Conservation (phyloP, 306 rosid species). For the Casuarina cunninghamiana region DNA sequence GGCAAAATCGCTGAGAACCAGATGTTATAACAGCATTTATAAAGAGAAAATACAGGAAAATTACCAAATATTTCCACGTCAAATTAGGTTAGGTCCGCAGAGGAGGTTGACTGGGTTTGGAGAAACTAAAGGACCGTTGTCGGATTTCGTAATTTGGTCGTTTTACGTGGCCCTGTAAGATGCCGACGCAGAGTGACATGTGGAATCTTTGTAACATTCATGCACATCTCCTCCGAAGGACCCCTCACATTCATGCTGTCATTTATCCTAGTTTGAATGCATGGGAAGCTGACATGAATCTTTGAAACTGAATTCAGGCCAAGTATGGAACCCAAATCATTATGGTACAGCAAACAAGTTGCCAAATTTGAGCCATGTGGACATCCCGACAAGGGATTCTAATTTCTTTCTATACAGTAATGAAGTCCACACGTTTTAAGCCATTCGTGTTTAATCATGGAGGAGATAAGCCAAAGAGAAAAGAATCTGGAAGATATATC, state of each 20-base stretch:
- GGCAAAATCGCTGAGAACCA: background rate
- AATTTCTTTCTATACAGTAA: background rate
- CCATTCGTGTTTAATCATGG: too few species aligned
- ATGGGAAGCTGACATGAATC: background rate
- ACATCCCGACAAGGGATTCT: background rate
- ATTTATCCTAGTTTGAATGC: background rate
- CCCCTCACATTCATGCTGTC: conserved; percentile 16
- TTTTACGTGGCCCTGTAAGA: background rate
- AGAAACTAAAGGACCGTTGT: too few species aligned
- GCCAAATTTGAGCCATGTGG: conserved; percentile 4
- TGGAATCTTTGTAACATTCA: background rate
- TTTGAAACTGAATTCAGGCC: conserved; percentile 19
- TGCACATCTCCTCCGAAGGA: conserved; percentile 5
- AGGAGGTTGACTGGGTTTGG: too few species aligned
- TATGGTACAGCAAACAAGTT: background rate
- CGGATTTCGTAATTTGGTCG: background rate
- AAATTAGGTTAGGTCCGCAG: background rate
- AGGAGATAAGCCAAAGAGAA: too few species aligned
- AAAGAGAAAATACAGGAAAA: conserved; percentile 19
- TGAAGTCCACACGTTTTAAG: too few species aligned
- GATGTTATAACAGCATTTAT: background rate
- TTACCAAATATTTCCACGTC: conserved; percentile 23
- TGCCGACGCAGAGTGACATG: too few species aligned
- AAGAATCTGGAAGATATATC: too few species aligned
- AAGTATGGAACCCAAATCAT: conserved; percentile 24